Conservation (phyloP, 768 basidiomycete genomes). For the Tulasnella calospora region DNA sequence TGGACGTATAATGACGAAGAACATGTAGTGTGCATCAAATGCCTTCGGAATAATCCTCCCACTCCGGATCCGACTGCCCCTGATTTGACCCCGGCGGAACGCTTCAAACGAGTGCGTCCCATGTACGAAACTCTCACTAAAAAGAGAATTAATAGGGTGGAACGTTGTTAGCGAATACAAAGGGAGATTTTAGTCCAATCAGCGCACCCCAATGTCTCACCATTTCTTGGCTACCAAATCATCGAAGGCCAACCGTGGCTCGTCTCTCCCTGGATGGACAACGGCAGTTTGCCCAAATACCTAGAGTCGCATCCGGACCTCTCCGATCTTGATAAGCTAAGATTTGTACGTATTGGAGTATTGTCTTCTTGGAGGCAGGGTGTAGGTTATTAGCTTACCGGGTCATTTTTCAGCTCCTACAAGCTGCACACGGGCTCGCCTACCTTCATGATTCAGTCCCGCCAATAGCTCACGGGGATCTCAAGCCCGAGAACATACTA, state of each 20-base stretch:
- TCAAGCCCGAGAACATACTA: conserved; percentile 20
- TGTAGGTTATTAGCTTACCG: neutral
- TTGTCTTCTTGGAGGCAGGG: neutral
- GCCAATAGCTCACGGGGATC: conserved; percentile 28
- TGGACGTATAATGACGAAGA: too few species aligned
- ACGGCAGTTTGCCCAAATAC: conserved; percentile 2
- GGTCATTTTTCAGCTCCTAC: conserved; percentile 12
- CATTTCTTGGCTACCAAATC: neutral
- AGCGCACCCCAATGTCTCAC: too few species aligned
- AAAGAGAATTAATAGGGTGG: too few species aligned
- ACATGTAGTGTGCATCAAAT: too few species aligned
- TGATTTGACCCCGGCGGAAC: too few species aligned
- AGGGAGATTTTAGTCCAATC: too few species aligned
- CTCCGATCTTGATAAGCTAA: neutral
- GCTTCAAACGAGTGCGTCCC: too few species aligned
- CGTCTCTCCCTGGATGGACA: neutral
- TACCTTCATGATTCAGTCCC: too few species aligned
- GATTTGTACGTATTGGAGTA: neutral
- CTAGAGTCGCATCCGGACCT: neutral
- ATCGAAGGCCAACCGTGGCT: neutral
- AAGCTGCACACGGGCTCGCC: conserved; percentile 23
- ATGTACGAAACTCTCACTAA: too few species aligned
- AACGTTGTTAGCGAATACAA: too few species aligned
- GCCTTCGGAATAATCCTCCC: too few species aligned
- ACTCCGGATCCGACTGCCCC: too few species aligned